phyloP scores from a whole-genome alignment of 352 stramenopile species.

The Globisporangium radiosum region DNA sequence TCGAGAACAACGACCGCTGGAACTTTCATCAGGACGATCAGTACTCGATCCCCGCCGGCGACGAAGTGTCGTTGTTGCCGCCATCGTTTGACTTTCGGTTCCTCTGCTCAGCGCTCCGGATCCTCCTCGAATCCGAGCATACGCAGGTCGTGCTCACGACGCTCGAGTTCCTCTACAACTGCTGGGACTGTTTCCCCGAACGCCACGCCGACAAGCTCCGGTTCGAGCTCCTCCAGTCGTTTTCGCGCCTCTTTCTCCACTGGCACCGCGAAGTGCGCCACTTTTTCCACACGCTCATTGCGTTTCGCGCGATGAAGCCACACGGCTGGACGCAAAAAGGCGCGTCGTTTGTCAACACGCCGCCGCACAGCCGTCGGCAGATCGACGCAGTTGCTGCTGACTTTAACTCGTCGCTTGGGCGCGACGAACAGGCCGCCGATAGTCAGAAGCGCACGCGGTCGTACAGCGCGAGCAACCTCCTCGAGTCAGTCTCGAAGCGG shows the following conservation, averaged over 20 bases:
- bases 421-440: slow-evolving; percentile 47
- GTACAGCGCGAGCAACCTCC: slow-evolving; percentile 79
- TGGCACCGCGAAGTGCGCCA: slow-evolving; percentile 85
- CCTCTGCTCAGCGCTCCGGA: slow-evolving; percentile 69
- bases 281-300: slow-evolving; percentile 85
- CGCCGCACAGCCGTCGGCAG: slow-evolving; percentile 76
- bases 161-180: slow-evolving; percentile 87
- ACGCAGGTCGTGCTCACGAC: slow-evolving; percentile 84
- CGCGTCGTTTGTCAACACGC: slow-evolving; percentile 82
- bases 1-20: slow-evolving; percentile 88
- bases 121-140: slow-evolving; percentile 78
- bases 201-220: slow-evolving; percentile 83
- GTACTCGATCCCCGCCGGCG: slow-evolving; percentile 81
- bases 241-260: slow-evolving; percentile 77
- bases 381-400: slow-evolving; percentile 84
- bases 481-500: slow-evolving; percentile 80
- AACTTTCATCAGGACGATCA: slow-evolving; percentile 89
- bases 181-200: slow-evolving; percentile 86
- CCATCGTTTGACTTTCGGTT: slow-evolving; percentile 88
- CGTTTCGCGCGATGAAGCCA: slow-evolving; percentile 79
- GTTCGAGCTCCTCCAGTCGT: slow-evolving; percentile 73
- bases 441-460: slow-evolving; percentile 48
- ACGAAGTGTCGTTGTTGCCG: slow-evolving; percentile 79
- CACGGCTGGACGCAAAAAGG: slow-evolving; percentile 84
- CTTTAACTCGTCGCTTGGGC: slow-evolving; percentile 79